Conservation (phyloP, 352 stramenopile species). For the Discostella stelligera region DNA sequence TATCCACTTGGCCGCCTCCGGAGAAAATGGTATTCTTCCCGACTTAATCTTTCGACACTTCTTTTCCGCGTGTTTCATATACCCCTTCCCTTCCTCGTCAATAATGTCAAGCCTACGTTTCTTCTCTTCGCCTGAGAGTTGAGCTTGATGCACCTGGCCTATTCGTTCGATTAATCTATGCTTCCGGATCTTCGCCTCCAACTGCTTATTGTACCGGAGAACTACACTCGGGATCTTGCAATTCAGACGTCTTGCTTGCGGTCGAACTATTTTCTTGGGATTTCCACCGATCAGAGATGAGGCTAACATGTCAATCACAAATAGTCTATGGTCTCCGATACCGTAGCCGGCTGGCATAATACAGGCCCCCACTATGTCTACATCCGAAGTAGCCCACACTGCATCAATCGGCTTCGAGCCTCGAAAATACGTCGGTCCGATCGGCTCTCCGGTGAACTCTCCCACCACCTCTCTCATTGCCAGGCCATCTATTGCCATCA, state of each 20-base stretch:
- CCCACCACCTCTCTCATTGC: too few species aligned
- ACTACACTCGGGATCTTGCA: neutral
- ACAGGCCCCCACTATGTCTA: slow-evolving; percentile 9
- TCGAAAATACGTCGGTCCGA: slow-evolving; percentile 29
- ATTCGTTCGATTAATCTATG: slow-evolving; percentile 21
- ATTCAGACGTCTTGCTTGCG: too few species aligned
- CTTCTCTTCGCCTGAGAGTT: too few species aligned
- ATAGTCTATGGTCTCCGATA: too few species aligned
- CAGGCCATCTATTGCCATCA: slow-evolving; percentile 8
- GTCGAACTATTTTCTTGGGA: slow-evolving; percentile 13
- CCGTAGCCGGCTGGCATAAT: slow-evolving; percentile 30
- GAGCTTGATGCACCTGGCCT: too few species aligned
- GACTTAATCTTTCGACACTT: slow-evolving; percentile 31
- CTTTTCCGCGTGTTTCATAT: slow-evolving; percentile 27
- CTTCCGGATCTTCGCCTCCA: slow-evolving; percentile 4
- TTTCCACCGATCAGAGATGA: slow-evolving; percentile 6
- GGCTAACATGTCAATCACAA: slow-evolving; percentile 25
- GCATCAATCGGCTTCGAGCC: slow-evolving; percentile 21
- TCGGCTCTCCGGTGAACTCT: slow-evolving; percentile 14
- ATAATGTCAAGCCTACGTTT: too few species aligned
- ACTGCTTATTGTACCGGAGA: neutral
- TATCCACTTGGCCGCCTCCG: too few species aligned
- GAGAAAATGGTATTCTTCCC: too few species aligned
- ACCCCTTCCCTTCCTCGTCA: slow-evolving; percentile 11
- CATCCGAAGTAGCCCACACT: too few species aligned